Evolutionary conservation across 495 filamentous ascomycete species (phyloP).

Genomic region (Aspergillus ellipticus): DNA sequence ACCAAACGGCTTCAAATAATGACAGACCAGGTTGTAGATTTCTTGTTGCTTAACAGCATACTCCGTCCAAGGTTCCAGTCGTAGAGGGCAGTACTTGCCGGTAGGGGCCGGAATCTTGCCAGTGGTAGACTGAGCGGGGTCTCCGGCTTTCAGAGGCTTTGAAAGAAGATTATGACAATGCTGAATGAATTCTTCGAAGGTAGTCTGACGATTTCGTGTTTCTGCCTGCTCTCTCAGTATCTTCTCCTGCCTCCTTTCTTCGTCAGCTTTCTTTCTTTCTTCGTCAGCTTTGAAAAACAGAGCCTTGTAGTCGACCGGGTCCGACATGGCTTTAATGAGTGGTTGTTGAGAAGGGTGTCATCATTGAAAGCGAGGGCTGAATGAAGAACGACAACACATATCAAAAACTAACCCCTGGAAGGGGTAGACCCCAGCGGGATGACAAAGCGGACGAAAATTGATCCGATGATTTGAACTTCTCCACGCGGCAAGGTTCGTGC

Average conservation of each 20-base stretch:
- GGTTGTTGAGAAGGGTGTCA: no score
- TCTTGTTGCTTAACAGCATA: not conserved
- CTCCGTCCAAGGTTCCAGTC: not conserved
- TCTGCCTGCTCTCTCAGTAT: conserved; percentile 4
- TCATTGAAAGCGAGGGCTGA: no score
- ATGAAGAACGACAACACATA: no score
- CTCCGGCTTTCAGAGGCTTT: not conserved
- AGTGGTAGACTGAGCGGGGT: not conserved
- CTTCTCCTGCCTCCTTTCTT: not conserved
- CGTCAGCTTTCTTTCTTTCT: not conserved
- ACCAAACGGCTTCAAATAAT: not conserved
- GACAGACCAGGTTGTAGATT: not conserved
- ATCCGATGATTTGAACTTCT: no score
- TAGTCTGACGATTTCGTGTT: not conserved
- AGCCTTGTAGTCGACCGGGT: not conserved
- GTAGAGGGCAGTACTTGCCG: not conserved
- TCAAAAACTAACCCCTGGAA: no score
- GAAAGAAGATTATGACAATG: not conserved
- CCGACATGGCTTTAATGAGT: no score
- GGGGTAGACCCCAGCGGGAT: no score
- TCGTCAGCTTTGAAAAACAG: not conserved
- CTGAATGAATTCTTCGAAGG: conserved; percentile 4
- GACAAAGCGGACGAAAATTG: no score
- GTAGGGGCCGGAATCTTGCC: not conserved
- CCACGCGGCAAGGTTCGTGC: no score